Base-by-base conservation (phyloP, 345 rosid species). In the Gossypium longicalyx region DNA sequence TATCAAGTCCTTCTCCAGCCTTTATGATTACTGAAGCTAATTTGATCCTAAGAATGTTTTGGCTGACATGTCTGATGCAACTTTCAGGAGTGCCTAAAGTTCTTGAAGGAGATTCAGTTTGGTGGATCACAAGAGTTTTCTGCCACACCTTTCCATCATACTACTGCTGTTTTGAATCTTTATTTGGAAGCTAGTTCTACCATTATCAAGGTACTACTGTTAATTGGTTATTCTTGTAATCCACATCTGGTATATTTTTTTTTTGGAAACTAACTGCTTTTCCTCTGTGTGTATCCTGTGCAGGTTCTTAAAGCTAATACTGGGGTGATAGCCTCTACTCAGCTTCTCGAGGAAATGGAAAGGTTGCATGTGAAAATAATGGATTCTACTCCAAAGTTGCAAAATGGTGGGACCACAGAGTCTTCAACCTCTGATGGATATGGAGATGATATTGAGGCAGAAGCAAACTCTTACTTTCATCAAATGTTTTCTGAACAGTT, bases 381-480 rank as follows among this genome's bases (percentile, higher is more conserved):
- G 79, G 87, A 87, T 73, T 84, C 89, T 83, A 85, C 80, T 80
- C 81, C 86, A 13, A 82, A 87, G 73, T 84, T 90, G 72, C 97
- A 90, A 84, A 90, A 89, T 87, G 94, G 91, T 10, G 90, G 83
- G 80, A 71, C 89, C 45, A 77, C 87, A 22, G 93, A 95, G 74
- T 81, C 91, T 43, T 77, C 97, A 51, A 43, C 90, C 54, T 80
- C 92, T 79, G 93, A 86, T 57, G 90, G 88, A 70, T 89, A 83
- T 80, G 85, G 92, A 10, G 92, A 84, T 72, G 99, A 93, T 77
- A 87, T 95, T 67, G 99, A 95, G 89, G 77, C 81, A 9, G 99
- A 95, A 83, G 99, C 98, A 70, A 95, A 95, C 79, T 89, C 96
- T 72, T 93, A 91, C 76, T 95, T 95, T 80, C 99, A 90, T 80